Conservation (phyloP, 495 filamentous ascomycete species). For the Aspergillus ellipticus region DNA sequence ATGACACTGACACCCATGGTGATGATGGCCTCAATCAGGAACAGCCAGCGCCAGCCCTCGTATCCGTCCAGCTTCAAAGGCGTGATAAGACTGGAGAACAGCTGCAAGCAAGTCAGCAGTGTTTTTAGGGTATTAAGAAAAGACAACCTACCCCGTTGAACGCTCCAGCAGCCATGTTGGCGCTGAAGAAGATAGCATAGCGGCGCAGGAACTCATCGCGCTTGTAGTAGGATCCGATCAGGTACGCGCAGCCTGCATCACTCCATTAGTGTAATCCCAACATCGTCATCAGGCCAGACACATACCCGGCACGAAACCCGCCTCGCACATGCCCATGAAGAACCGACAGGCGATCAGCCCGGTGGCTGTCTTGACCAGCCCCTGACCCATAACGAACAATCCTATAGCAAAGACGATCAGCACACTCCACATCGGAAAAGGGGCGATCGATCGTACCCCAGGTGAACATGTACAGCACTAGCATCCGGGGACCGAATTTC, state of each 20-base stretch:
- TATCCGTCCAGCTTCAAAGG: slow-evolving; percentile 45
- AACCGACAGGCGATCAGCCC: slow-evolving; percentile 49
- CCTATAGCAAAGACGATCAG: slow-evolving; percentile 16
- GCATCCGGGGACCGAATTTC: slow-evolving; percentile 53
- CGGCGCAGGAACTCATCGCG: slow-evolving; percentile 55
- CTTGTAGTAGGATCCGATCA: slow-evolving; percentile 56
- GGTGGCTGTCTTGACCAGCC: slow-evolving; percentile 43
- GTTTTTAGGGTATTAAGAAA: not conserved
- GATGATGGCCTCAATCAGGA: slow-evolving; percentile 40
- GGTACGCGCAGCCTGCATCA: slow-evolving; percentile 38
- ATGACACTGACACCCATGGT: slow-evolving; percentile 40
- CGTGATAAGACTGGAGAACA: slow-evolving; percentile 50
- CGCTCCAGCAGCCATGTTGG: slow-evolving; percentile 51
- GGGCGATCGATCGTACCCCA: slow-evolving; percentile 36
- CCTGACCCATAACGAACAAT: slow-evolving; percentile 49
- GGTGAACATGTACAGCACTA: slow-evolving; percentile 43
- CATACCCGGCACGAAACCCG: slow-evolving; percentile 50
- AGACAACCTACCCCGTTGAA: slow-evolving; percentile 43
- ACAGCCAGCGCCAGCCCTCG: slow-evolving; percentile 27
- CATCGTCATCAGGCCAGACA: too few relatives aligned
- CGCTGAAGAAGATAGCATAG: slow-evolving; percentile 53
- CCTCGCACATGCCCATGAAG: slow-evolving; percentile 50
- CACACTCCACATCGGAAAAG: not conserved
- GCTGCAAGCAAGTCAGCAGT: slow-evolving; percentile 13
- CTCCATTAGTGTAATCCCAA: too few relatives aligned